These are phyloP conservation scores for Pythium vanterpoolii DNA, from an alignment of 352 stramenopile genomes.

Conservation along the genomic window DNA sequence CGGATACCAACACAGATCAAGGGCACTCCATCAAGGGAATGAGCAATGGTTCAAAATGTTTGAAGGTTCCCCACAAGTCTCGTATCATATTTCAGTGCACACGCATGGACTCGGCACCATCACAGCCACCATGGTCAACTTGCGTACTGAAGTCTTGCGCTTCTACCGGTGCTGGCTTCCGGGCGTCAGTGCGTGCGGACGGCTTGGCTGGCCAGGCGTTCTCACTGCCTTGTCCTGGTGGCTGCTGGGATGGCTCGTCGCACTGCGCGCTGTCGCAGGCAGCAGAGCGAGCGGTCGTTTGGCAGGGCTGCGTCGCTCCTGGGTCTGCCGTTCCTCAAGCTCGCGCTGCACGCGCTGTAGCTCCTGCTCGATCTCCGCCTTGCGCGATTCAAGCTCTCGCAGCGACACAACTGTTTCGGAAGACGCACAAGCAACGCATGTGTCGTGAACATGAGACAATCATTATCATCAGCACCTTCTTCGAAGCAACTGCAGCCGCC, in stretches of 20 bases:
- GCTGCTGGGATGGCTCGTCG: background rate
- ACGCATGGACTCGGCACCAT: no score
- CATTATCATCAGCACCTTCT: background rate
- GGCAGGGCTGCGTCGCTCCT: conserved; percentile 11
- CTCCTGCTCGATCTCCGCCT: conserved; percentile 56
- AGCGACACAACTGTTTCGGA: conserved; percentile 36
- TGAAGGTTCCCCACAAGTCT: no score
- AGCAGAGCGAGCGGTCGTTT: conserved; percentile 18
- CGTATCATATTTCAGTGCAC: no score
- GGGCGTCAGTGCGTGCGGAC: background rate
- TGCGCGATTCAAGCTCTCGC: conserved; percentile 50
- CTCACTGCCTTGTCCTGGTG: background rate
- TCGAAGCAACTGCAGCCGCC: background rate
- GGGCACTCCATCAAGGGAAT: no score
- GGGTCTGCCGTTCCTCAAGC: conserved; percentile 28
- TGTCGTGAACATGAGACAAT: background rate
- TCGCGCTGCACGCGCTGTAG: conserved; percentile 42
- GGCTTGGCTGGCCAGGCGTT: background rate
- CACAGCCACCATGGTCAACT: no score
- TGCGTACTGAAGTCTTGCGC: no score
- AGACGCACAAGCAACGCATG: background rate
- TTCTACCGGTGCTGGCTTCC: conserved; percentile 9
- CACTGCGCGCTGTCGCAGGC: conserved; percentile 1
- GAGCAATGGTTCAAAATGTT: no score
- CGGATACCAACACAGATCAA: no score